Percentiles rank a stretch among this genome's conserved stretches.
Conservation (phyloP, 2,329 filamentous ascomycete species). For the Madurella fahalii region DNA sequence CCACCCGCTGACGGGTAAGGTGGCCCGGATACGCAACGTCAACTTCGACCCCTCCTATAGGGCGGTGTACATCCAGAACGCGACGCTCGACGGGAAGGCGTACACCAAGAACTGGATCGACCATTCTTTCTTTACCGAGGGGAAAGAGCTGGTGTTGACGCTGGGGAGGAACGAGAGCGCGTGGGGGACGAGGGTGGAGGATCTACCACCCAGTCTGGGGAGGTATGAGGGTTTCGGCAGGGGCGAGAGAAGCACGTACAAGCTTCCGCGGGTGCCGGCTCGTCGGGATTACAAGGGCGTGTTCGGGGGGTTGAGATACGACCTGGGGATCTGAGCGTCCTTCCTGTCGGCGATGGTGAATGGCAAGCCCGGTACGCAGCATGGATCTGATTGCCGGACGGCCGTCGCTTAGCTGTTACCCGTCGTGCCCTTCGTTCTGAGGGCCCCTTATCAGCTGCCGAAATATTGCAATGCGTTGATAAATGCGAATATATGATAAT, state of each 20-base stretch:
- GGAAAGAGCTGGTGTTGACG: slow-evolving; percentile 59
- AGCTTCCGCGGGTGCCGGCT: neutral
- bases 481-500: neutral
- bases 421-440: too few species aligned
- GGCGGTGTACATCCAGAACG: slow-evolving; percentile 62
- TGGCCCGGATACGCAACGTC: slow-evolving; percentile 54
- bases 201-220: slow-evolving; percentile 58
- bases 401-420: too few species aligned
- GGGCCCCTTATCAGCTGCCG: neutral
- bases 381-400: too few species aligned
- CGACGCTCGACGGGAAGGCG: slow-evolving; percentile 54
- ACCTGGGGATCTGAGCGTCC: slow-evolving; percentile 1
- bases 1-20: slow-evolving; percentile 54
- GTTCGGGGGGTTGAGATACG: neutral
- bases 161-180: slow-evolving; percentile 57
- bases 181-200: slow-evolving; percentile 58
- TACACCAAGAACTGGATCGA: slow-evolving; percentile 65
- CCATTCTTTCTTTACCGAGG: slow-evolving; percentile 64
- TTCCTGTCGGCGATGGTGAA: neutral
- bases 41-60: slow-evolving; percentile 58
- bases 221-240: slow-evolving; percentile 34
- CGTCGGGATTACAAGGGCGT: slow-evolving; percentile 1
- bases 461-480: neutral
- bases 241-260: neutral
- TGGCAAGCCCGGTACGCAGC: too few species aligned